phyloP scores from a whole-genome alignment of 768 basidiomycete genomes.

The Rhodosporidiobolus sp. region DNA sequence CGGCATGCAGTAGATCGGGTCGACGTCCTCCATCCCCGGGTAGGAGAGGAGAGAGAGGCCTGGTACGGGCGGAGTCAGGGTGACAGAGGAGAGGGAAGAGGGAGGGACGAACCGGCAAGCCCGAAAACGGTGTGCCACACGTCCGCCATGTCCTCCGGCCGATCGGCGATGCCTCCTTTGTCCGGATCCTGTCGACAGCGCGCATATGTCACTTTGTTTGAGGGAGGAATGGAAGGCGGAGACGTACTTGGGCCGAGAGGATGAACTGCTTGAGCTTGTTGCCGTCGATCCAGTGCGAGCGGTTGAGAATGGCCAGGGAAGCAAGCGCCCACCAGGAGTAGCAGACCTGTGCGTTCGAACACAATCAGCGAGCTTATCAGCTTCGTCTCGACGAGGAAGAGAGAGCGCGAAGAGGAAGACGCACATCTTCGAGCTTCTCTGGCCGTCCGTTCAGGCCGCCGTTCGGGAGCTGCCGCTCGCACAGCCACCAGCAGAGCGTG shows the following conservation, averaged over 20 bases:
- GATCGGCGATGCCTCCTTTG: constrained; percentile 86
- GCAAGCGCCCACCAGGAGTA: constrained; percentile 98
- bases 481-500: constrained; percentile 87
- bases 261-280: constrained; percentile 77
- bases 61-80: constrained; percentile 41
- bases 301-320: constrained; percentile 74
- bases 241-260: constrained; percentile 72
- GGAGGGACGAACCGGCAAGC: constrained; percentile 61
- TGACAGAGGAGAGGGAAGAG: not conserved
- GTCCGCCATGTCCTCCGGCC: constrained; percentile 88
- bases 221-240: not conserved
- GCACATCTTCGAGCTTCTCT: constrained; percentile 91
- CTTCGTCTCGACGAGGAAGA: not conserved
- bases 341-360: constrained; percentile 64
- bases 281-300: constrained; percentile 80
- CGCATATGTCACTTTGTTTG: not conserved
- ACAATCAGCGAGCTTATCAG: not conserved
- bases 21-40: constrained; percentile 75
- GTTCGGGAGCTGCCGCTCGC: constrained; percentile 85
- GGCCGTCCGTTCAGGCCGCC: constrained; percentile 97
- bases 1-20: constrained; percentile 97
- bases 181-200: constrained; percentile 66
- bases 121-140: constrained; percentile 98
- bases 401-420: constrained; percentile 44
- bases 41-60: constrained; percentile 87